Percentiles rank a stretch among this genome's conserved stretches.
Evolutionary conservation across 129 eudicot species (phyloP).

Genomic region (Glebionis coronaria): DNA sequence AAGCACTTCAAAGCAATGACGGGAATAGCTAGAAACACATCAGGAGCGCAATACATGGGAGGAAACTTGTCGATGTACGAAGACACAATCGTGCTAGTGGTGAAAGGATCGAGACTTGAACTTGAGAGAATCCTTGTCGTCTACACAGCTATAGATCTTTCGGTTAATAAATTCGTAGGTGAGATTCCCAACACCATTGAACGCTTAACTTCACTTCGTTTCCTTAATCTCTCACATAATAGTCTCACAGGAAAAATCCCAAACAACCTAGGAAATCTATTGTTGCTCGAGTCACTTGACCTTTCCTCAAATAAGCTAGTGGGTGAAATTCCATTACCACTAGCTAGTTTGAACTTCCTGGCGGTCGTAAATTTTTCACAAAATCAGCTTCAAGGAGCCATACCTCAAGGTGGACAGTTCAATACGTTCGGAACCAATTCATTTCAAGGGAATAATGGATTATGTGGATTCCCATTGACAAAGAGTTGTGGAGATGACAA

Average conservation of each 20-base stretch:
- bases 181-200: constrained; percentile 33
- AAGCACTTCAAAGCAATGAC: constrained; percentile 31
- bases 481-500: constrained; percentile 21
- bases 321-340: constrained; percentile 32
- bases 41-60: constrained; percentile 26
- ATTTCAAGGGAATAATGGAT: constrained; percentile 24
- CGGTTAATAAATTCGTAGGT: constrained; percentile 35
- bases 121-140: constrained; percentile 29
- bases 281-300: constrained; percentile 33
- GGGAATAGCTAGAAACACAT: neutral
- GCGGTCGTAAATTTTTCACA: constrained; percentile 26
- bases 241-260: constrained; percentile 30
- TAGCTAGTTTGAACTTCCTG: constrained; percentile 26
- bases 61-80: constrained; percentile 7
- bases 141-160: constrained; percentile 37
- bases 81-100: constrained; percentile 22
- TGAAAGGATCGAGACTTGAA: constrained; percentile 26
- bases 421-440: constrained; percentile 28
- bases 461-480: constrained; percentile 42
- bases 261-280: constrained; percentile 15
- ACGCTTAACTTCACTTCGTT: constrained; percentile 20
- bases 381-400: constrained; percentile 32
- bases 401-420: constrained; percentile 40
- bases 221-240: constrained; percentile 41
- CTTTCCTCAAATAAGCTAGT: constrained; percentile 35